These are phyloP conservation scores for Jatropha curcas DNA, from an alignment of 345 rosid genomes.

Conservation along the genomic window DNA sequence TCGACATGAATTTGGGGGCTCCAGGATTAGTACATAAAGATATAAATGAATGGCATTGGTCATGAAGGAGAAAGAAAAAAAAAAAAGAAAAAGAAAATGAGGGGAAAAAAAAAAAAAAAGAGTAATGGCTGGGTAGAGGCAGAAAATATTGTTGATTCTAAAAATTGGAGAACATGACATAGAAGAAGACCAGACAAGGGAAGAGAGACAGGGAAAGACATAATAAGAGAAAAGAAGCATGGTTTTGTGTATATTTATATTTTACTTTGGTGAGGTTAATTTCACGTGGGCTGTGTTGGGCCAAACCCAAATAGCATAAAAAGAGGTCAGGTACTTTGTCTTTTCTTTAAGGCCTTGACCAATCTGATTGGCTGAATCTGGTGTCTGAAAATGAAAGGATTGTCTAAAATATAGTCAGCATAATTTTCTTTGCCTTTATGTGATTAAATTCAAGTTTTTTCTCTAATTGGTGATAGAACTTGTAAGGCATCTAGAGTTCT, in stretches of 20 bases:
- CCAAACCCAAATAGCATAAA: conserved; percentile 13
- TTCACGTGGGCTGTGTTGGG: conserved; percentile 24
- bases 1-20: no score
- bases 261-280: no score
- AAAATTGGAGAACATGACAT: not conserved
- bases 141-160: conserved; percentile 7
- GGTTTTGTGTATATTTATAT: not conserved
- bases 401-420: not conserved
- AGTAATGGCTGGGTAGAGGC: not conserved
- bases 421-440: not conserved
- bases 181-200: not conserved
- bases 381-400: not conserved
- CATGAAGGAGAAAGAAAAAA: not conserved
- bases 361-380: conserved; percentile 10
- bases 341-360: not conserved
- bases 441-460: not conserved
- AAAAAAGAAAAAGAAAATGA: not conserved
- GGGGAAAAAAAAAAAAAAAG: not conserved
- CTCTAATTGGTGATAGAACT: not conserved
- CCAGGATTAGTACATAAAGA: no score
- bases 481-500: conserved; percentile 2
- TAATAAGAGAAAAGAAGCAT: not conserved
- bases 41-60: no score
- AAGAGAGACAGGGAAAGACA: not conserved
- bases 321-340: not conserved